Evolutionary conservation across 495 filamentous ascomycete species (phyloP).

Genomic region (Tuber aestivum): DNA sequence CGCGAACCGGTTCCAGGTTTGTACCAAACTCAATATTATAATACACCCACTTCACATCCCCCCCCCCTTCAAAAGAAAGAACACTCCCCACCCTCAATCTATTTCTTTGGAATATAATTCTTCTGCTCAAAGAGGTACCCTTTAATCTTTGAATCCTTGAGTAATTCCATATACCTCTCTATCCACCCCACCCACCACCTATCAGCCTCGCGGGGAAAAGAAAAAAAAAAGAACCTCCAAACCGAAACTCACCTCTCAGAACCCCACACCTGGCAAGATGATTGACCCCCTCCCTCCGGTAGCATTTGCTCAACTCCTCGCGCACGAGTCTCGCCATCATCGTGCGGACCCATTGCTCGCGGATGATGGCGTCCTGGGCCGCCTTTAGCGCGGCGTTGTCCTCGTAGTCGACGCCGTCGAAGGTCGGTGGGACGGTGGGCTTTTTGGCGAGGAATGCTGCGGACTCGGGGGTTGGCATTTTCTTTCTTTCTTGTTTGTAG

Average conservation of each 20-base stretch:
- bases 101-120: slow-evolving; percentile 54
- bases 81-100: slow-evolving; percentile 7
- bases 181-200: slow-evolving; percentile 8
- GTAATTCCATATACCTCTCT: slow-evolving; percentile 91
- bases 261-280: slow-evolving; percentile 94
- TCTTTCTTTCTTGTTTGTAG: not conserved
- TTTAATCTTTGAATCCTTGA: slow-evolving; percentile 75
- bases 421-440: slow-evolving; percentile 85
- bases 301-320: slow-evolving; percentile 94
- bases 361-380: slow-evolving; percentile 86
- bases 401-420: slow-evolving; percentile 94
- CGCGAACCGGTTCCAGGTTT: not conserved
- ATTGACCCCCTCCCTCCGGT: slow-evolving; percentile 88
- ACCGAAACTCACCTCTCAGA: slow-evolving; percentile 67
- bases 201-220: too few relatives aligned
- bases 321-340: slow-evolving; percentile 96
- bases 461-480: slow-evolving; percentile 89
- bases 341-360: slow-evolving; percentile 92
- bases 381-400: slow-evolving; percentile 84
- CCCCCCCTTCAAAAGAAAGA: not conserved
- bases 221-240: not conserved
- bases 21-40: not conserved
- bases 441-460: slow-evolving; percentile 87
- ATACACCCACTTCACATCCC: not conserved
- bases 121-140: slow-evolving; percentile 90